These are phyloP conservation scores for Lecanosticta acicola DNA, from an alignment of 2,329 filamentous ascomycete genomes.

Conservation along the genomic window DNA sequence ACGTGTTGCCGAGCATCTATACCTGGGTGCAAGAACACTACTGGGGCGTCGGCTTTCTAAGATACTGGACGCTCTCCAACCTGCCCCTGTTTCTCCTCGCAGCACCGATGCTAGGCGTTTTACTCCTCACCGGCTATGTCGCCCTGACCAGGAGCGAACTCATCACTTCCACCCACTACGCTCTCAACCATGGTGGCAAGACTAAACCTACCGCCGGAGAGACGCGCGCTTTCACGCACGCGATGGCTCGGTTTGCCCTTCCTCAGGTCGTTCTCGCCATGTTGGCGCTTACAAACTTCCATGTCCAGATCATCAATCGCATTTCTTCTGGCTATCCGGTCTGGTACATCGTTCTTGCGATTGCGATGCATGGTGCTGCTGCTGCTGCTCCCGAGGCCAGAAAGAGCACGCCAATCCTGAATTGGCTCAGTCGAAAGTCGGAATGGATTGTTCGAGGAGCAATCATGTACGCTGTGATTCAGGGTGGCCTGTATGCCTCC, in stretches of 20 bases:
- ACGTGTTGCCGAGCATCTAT: conserved; percentile 77
- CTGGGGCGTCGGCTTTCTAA: conserved; percentile 83
- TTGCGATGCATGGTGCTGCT: conserved; percentile 25
- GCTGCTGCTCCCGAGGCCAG: not conserved
- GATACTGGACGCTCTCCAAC: conserved; percentile 85
- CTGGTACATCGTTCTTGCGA: conserved; percentile 80
- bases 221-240: conserved; percentile 14
- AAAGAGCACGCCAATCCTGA: too few species aligned
- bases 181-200: too few species aligned
- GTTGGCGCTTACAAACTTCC: conserved; percentile 72
- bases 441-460: conserved; percentile 57
- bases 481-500: conserved; percentile 76
- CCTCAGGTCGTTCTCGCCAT: conserved; percentile 67
- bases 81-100: conserved; percentile 83
- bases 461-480: conserved; percentile 75
- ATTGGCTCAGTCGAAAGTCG: conserved; percentile 11
- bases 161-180: not conserved
- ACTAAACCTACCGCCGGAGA: too few species aligned
- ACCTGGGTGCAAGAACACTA: conserved; percentile 83
- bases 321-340: conserved; percentile 82
- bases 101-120: conserved; percentile 64
- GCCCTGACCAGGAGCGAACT: not conserved
- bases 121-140: conserved; percentile 52
- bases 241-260: conserved; percentile 56
- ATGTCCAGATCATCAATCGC: conserved; percentile 89